These are phyloP conservation scores for Calycina herbarum DNA, from an alignment of 2,329 filamentous ascomycete genomes.

Conservation along the genomic window DNA sequence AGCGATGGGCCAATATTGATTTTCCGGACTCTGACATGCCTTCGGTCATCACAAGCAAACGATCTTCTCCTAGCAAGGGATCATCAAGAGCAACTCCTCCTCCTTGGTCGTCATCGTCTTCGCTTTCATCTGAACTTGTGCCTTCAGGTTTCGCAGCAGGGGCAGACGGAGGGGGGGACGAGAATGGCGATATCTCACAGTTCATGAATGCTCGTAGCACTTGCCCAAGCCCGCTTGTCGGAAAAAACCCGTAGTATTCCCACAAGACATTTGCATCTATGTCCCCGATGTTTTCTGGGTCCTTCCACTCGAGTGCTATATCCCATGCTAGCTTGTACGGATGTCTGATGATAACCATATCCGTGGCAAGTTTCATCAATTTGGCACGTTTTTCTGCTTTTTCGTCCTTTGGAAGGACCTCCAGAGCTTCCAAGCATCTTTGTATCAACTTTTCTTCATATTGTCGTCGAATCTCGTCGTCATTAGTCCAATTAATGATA, in stretches of 20 bases:
- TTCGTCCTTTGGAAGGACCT: slow-evolving; percentile 61
- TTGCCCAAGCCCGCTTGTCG: slow-evolving; percentile 77
- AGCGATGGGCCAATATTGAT: slow-evolving; percentile 78
- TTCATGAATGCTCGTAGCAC: slow-evolving; percentile 80
- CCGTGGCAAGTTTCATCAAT: slow-evolving; percentile 75
- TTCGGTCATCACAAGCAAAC: slow-evolving; percentile 77
- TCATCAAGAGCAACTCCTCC: slow-evolving; percentile 52
- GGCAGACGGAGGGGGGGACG: slow-evolving; percentile 43
- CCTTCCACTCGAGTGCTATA: slow-evolving; percentile 85
- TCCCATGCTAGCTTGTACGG: slow-evolving; percentile 89
- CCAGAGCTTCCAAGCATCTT: slow-evolving; percentile 75
- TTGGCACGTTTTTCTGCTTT: slow-evolving; percentile 72
- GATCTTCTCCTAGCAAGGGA: slow-evolving; percentile 72
- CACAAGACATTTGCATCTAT: slow-evolving; percentile 77
- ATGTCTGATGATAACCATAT: slow-evolving; percentile 96
- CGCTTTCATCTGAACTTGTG: slow-evolving; percentile 49
- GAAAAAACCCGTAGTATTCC: slow-evolving; percentile 82
- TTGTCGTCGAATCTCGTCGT: slow-evolving; percentile 78
- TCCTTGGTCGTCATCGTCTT: slow-evolving; percentile 57
- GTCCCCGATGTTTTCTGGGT: slow-evolving; percentile 70
- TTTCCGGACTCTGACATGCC: slow-evolving; percentile 62
- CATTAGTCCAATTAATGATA: slow-evolving; percentile 84
- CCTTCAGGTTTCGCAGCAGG: slow-evolving; percentile 40
- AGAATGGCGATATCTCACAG: slow-evolving; percentile 81
- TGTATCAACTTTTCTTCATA: slow-evolving; percentile 90